Base-by-base conservation (phyloP, 345 rosid genomes). In the Barbarea vulgaris region DNA sequence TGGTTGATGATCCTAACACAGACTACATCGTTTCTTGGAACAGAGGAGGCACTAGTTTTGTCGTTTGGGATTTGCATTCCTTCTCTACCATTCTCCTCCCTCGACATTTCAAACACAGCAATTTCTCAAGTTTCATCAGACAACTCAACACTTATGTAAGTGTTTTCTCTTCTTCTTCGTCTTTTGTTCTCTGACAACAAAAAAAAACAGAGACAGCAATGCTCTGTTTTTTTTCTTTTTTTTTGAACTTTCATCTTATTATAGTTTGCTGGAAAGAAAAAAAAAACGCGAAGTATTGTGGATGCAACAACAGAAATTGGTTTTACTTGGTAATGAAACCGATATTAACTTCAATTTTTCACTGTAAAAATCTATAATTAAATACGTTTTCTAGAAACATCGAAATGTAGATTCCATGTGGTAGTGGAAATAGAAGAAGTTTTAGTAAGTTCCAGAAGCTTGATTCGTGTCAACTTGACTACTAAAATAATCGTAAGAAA, bases 21-120 rank as follows among this genome's bases (percentile, higher is more conserved):
- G 87, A 90, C 67, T 80, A 80, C 58, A 81, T 91, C 63, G 86
- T 94, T 47, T 90, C 93, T 41, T 94, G 98, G 98, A 85, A 86
- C 83, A 82, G 85, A 58, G 79, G 79, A 70, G 90, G 87, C 2
- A 80, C 77, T 52, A 86, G 84, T 59, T 86, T 86, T 60, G 67
- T 82, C 64, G 84, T 86, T 7, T 81, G 82, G 89, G 79, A 82
- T 75, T 82, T 83, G 6, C 73, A 81, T 18, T 79, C 83, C 44
- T 86, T 86, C 78, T 69, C 86, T 3, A 57, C 60, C 18, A 58
- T 64, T 69, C 80, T 86, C 44, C 86, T 86, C 31, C 84, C 85
- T 30, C 76, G 64, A 25, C 84, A 82, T 37, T 84, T 86, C 75
- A 86, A 84, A 80, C 89, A 86, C 75, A 81, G 73, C 41, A 86